These are phyloP conservation scores for Colletotrichum eremochloae DNA, from an alignment of 2,329 filamentous ascomycete genomes.

Conservation along the genomic window DNA sequence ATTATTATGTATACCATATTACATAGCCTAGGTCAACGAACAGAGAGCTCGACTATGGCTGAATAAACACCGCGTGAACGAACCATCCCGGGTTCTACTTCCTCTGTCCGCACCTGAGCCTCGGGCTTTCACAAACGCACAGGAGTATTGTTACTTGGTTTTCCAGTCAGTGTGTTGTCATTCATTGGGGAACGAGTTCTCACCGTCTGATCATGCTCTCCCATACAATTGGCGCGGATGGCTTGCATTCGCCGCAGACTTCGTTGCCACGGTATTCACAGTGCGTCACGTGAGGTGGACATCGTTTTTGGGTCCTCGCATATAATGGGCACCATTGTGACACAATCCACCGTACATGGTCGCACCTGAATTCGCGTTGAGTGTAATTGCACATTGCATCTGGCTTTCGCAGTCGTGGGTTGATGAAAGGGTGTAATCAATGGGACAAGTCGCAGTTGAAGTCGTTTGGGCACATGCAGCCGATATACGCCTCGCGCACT, in stretches of 20 bases:
- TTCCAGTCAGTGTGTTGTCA: not conserved
- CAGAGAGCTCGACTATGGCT: too few species aligned
- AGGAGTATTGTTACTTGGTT: not conserved
- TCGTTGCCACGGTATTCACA: not conserved
- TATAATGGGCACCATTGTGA: not conserved
- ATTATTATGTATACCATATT: not conserved
- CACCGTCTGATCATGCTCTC: not conserved
- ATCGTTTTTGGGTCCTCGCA: not conserved
- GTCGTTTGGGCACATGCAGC: not conserved
- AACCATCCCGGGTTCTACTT: not conserved
- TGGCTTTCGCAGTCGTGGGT: not conserved
- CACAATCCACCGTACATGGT: not conserved
- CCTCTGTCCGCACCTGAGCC: not conserved
- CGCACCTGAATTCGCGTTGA: not conserved
- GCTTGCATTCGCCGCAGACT: not conserved
- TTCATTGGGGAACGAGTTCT: not conserved
- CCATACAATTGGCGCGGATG: not conserved
- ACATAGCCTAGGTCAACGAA: not conserved
- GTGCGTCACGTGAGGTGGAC: not conserved
- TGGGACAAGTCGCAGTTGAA: not conserved
- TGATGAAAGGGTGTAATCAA: not conserved
- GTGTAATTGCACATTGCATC: slow-evolving; percentile 1
- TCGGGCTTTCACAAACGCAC: not conserved
- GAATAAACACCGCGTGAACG: not conserved
- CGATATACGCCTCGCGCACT: not conserved